Conservation (phyloP, 345 rosid species). For the Eucalyptus erythrocorys region DNA sequence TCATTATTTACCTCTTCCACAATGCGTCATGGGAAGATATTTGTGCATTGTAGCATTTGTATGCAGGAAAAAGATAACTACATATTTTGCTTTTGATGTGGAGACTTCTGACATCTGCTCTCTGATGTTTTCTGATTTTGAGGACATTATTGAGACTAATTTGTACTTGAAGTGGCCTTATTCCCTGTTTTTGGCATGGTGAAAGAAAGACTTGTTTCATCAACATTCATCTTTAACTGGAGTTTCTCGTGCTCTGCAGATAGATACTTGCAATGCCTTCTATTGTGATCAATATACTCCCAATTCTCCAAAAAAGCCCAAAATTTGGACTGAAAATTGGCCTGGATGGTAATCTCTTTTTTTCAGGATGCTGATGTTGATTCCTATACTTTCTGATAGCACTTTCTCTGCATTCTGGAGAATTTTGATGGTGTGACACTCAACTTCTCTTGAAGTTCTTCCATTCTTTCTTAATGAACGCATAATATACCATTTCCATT, state of each 20-base stretch:
- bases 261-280: slow-evolving; percentile 45
- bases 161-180: not conserved
- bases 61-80: not conserved
- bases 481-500: not conserved
- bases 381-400: not conserved
- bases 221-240: not conserved
- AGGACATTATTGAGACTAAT: not conserved
- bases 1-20: not conserved
- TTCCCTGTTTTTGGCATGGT: not conserved
- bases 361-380: not conserved
- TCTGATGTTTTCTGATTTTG: not conserved
- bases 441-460: not conserved
- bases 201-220: not conserved
- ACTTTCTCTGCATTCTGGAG: not conserved
- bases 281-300: slow-evolving; percentile 81
- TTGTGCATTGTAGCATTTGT: not conserved
- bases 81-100: not conserved
- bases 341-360: slow-evolving; percentile 79
- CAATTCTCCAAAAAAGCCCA: slow-evolving; percentile 73
- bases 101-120: not conserved
- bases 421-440: not conserved
- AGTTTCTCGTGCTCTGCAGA: not conserved
- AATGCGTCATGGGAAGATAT: not conserved
- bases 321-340: slow-evolving; percentile 99
- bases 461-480: not conserved